phyloP scores from a whole-genome alignment of 352 stramenopile genomes.

The Globisporangium camurandrum region DNA sequence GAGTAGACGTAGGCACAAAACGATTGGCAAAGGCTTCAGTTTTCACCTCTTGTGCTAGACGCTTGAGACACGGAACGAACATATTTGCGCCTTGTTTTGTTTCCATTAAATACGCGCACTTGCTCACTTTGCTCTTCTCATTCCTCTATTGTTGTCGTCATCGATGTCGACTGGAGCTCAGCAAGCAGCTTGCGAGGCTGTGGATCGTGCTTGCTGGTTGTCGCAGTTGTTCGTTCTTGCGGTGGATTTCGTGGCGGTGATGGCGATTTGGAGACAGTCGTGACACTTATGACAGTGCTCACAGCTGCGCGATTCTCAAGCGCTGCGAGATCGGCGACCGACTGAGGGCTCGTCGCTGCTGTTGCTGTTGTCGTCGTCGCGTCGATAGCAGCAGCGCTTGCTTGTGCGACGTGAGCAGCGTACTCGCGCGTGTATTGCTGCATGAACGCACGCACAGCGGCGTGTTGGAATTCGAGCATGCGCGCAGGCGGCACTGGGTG shows the following conservation, averaged over 20 bases:
- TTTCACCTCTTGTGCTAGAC: too few species aligned
- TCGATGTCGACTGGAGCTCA: conserved; percentile 10
- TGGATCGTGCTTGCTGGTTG: too few species aligned
- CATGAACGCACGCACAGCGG: conserved; percentile 45
- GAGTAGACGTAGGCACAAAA: too few species aligned
- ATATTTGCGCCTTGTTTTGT: too few species aligned
- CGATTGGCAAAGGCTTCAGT: too few species aligned
- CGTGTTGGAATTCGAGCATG: conserved; percentile 39
- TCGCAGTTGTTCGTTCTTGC: too few species aligned
- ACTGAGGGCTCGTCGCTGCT: conserved; percentile 63
- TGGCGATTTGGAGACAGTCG: too few species aligned
- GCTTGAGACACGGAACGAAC: neutral
- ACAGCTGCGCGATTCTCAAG: conserved; percentile 6
- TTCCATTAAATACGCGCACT: too few species aligned
- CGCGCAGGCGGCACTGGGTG: conserved; percentile 41
- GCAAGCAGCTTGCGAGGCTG: conserved; percentile 10
- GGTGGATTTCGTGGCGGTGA: too few species aligned
- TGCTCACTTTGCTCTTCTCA: too few species aligned
- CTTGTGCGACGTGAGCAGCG: conserved; percentile 28
- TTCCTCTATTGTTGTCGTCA: too few species aligned
- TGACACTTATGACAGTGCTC: conserved; percentile 2
- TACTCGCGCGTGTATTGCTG: conserved; percentile 58
- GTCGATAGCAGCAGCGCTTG: conserved; percentile 5
- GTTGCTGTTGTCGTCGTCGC: conserved; percentile 22
- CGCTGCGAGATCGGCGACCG: conserved; percentile 29